A percentile compares a stretch with the other conserved stretches of the same genome.
These are phyloP conservation scores for Sarocladium brachiariae DNA, from an alignment of 2,329 filamentous ascomycete genomes.

Conservation along the genomic window DNA sequence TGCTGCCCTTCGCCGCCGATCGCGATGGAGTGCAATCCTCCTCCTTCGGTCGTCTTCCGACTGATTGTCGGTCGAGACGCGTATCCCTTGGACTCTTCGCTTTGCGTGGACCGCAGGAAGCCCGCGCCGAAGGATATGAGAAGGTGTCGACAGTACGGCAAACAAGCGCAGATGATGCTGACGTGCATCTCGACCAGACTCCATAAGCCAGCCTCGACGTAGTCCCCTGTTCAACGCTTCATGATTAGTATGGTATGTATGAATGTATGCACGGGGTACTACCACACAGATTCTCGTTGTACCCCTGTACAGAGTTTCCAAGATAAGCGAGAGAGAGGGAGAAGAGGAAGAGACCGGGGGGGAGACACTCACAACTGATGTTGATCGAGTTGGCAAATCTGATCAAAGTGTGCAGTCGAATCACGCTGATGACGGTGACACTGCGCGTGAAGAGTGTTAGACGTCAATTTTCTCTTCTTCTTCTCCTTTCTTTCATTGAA, in stretches of 20 bases:
- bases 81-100: background rate
- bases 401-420: constrained; percentile 17
- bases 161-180: constrained; percentile 23
- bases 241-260: background rate
- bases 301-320: too few relatives aligned
- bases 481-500: too few relatives aligned
- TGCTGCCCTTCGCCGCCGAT: background rate
- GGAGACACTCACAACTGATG: constrained; percentile 14
- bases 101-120: constrained; percentile 5
- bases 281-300: too few relatives aligned
- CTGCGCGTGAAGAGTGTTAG: constrained; percentile 1
- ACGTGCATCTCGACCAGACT: constrained; percentile 23
- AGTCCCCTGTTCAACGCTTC: constrained; percentile 16
- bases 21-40: background rate
- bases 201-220: constrained; percentile 20
- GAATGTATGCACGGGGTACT: too few relatives aligned
- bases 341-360: background rate
- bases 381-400: constrained; percentile 18
- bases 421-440: constrained; percentile 18
- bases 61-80: background rate
- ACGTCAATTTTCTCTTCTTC: too few relatives aligned
- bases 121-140: constrained; percentile 9
- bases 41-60: background rate
- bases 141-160: constrained; percentile 15
- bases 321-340: too few relatives aligned